phyloP scores from a whole-genome alignment of 257 asterid genomes.

The Penstemon davidsonii region DNA sequence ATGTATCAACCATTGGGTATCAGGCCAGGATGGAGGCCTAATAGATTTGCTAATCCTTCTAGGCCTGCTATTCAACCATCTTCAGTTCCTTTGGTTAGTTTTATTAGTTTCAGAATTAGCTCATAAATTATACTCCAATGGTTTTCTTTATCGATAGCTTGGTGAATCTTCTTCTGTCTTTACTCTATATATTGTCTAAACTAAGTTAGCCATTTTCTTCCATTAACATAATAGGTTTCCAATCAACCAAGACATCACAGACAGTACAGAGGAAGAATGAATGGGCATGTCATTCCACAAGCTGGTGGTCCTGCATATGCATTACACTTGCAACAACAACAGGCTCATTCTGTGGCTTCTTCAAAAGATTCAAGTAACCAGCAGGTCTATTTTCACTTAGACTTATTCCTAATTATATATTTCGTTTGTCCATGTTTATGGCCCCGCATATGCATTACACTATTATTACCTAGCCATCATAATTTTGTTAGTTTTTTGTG shows the following conservation, averaged over 20 bases:
- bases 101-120: not conserved
- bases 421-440: not conserved
- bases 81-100: slow-evolving; percentile 60
- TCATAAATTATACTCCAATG: not conserved
- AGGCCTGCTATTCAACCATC: slow-evolving; percentile 56
- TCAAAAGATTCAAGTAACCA: slow-evolving; percentile 53
- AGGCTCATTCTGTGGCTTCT: slow-evolving; percentile 39
- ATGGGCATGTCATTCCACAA: slow-evolving; percentile 41
- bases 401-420: not conserved
- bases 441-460: too few species aligned
- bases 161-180: too few species aligned
- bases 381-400: slow-evolving; percentile 41
- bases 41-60: slow-evolving; percentile 46
- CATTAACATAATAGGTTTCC: slow-evolving; percentile 40
- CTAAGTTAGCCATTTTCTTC: not conserved
- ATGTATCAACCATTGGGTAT: slow-evolving; percentile 60
- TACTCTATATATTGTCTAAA: too few species aligned
- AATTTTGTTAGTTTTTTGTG: not conserved
- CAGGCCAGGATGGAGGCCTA: slow-evolving; percentile 73
- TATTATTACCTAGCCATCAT: too few species aligned
- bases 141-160: too few species aligned
- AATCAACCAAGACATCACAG: slow-evolving; percentile 54
- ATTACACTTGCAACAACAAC: slow-evolving; percentile 25
- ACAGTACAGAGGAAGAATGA: slow-evolving; percentile 62
- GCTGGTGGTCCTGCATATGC: slow-evolving; percentile 37